Conservation (phyloP, 1,284 basidiomycete species). For the Austroboletus niveus region DNA sequence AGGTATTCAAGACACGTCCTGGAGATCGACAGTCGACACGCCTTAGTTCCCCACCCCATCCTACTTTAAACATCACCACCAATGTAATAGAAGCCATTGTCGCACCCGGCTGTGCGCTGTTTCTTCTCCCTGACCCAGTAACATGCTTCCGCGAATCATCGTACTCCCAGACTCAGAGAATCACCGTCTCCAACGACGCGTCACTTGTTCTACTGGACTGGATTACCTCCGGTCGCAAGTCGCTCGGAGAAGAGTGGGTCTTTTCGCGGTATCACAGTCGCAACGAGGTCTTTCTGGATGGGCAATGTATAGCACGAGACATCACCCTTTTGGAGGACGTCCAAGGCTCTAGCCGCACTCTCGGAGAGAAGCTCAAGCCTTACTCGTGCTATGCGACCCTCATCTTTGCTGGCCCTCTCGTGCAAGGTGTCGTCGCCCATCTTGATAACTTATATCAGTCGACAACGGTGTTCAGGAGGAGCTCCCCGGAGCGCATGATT, state of each 20-base stretch:
- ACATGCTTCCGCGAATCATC: constrained; percentile 86
- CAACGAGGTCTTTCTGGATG: constrained; percentile 79
- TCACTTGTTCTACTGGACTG: constrained; percentile 83
- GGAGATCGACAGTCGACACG: constrained; percentile 45
- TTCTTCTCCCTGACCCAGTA: constrained; percentile 88
- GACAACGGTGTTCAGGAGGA: constrained; percentile 61
- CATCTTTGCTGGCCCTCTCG: constrained; percentile 67
- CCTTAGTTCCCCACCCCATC: constrained; percentile 12
- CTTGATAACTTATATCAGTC: constrained; percentile 51
- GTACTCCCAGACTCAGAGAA: constrained; percentile 80
- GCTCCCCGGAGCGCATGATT: constrained; percentile 54
- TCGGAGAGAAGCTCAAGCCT: constrained; percentile 65
- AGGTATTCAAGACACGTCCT: constrained; percentile 81
- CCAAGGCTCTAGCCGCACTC: constrained; percentile 38
- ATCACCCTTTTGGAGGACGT: constrained; percentile 65
- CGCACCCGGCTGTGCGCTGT: constrained; percentile 51
- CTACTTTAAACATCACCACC: constrained; percentile 34
- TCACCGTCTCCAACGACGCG: constrained; percentile 59
- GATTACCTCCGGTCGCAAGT: constrained; percentile 82
- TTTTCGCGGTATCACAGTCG: constrained; percentile 83
- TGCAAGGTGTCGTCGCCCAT: constrained; percentile 42
- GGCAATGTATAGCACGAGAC: constrained; percentile 69
- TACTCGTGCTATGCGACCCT: constrained; percentile 87
- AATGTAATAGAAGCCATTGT: constrained; percentile 62
- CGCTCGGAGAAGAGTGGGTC: constrained; percentile 84